Evolutionary conservation across 352 stramenopile species (phyloP).

Genomic region (Paralagenidium karlingii): DNA sequence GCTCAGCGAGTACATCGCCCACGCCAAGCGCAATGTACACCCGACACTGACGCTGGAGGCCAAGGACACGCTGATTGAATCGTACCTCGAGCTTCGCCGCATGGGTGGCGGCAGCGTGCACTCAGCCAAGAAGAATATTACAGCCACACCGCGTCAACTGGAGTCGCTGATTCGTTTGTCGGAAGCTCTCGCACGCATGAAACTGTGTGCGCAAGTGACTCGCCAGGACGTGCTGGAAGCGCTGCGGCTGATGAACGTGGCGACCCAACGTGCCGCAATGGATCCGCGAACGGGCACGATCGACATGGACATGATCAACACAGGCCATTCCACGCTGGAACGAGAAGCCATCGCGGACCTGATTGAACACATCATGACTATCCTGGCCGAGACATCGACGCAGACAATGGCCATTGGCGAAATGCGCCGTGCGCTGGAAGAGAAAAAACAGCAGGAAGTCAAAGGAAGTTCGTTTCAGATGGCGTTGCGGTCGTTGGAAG

Average conservation of each 20-base stretch:
- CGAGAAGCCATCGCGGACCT: constrained; percentile 62
- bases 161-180: constrained; percentile 98
- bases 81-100: constrained; percentile 88
- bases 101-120: constrained; percentile 31
- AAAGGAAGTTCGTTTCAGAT: constrained; percentile 81
- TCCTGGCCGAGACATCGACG: constrained; percentile 37
- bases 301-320: constrained; percentile 99
- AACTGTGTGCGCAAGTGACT: constrained; percentile 60
- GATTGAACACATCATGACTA: constrained; percentile 36
- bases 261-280: constrained; percentile 94
- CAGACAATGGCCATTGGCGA: constrained; percentile 78
- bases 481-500: constrained; percentile 81
- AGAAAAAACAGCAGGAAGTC: constrained; percentile 67
- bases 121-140: constrained; percentile 91
- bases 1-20: constrained; percentile 93
- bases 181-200: constrained; percentile 93
- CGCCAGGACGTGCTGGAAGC: constrained; percentile 90
- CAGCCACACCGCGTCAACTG: constrained; percentile 95
- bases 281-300: constrained; percentile 97
- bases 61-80: constrained; percentile 80
- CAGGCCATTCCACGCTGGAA: constrained; percentile 84
- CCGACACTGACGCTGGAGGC: constrained; percentile 87
- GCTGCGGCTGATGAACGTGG: constrained; percentile 94
- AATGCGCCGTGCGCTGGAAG: constrained; percentile 73
- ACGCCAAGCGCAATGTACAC: constrained; percentile 87